Evolutionary conservation across 2,329 filamentous ascomycete genomes (phyloP), one percentile per base, ranked within the genome.

Genomic region (Epichloe hybrida): DNA sequence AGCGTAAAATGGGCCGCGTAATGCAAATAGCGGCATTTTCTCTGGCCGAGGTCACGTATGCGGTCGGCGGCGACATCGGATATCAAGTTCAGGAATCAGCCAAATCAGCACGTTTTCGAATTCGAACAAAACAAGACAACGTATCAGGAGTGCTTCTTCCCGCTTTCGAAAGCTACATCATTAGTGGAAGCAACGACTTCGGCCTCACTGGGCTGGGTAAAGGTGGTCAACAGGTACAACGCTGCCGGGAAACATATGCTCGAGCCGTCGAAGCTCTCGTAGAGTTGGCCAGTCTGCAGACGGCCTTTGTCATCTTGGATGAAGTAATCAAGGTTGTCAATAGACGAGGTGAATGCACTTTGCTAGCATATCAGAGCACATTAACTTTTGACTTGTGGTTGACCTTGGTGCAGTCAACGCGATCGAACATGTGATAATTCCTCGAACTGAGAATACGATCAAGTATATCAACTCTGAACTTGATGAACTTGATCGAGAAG

Each of bases 241-340:
- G 85, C 61, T 96, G 89, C 67, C 78, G 93, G 59, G 93, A 98
- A 73, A 97, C 93, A 35, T 98, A 98, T 71, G 88, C 89, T 15
- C 77, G 93, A 54, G 93, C 93, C 20, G 93, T 98, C 37, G 93
- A 98, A 72, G 95, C 93, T 13, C 72, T 98, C 56, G 91, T 97
- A 2, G 91, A 97, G 70, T 75, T 97, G 56, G 91, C 91, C 17
- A 95, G 89, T 72, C 73, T 97, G 61, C 91, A 96, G 70, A 98
- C 93, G 56, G 93, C 93, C 5, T 98, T 98, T 66, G 88, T 98
- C 46, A 97, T 97, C 57, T 70, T 98, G 54, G 93, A 98, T 66
- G 93, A 98, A 69, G 93, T 98, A 52, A 98, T 98, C 72, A 98
- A 98, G 73, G 89, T 97, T 27, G 93, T 98, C 50, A 98, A 98